A percentile compares a stretch with the other conserved stretches of the same genome.
phyloP scores from a whole-genome alignment of 2,329 filamentous ascomycete genomes.

The Stemphylium beticola region DNA sequence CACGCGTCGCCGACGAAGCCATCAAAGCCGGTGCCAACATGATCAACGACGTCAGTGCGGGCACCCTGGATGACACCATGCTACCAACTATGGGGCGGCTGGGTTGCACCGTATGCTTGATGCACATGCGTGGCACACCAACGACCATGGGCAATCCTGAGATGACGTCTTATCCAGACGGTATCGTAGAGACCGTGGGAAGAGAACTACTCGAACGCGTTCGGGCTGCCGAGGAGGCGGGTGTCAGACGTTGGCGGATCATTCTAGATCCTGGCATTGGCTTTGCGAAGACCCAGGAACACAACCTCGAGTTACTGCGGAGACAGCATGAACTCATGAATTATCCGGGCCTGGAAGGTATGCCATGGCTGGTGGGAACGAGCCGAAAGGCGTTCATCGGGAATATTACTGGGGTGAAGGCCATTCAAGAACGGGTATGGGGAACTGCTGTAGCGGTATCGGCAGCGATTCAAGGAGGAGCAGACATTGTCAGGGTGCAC shows the following conservation, averaged over 20 bases:
- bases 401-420: slow-evolving; percentile 74
- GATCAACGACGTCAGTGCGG: slow-evolving; percentile 92
- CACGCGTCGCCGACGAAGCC: slow-evolving; percentile 78
- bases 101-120: slow-evolving; percentile 79
- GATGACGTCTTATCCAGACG: slow-evolving; percentile 67
- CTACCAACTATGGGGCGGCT: slow-evolving; percentile 77
- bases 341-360: slow-evolving; percentile 62
- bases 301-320: slow-evolving; percentile 82
- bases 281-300: slow-evolving; percentile 82
- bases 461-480: slow-evolving; percentile 83
- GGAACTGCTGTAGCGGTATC: slow-evolving; percentile 90
- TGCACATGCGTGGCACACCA: slow-evolving; percentile 93
- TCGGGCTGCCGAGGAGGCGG: slow-evolving; percentile 76
- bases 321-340: slow-evolving; percentile 64
- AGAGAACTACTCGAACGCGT: slow-evolving; percentile 74
- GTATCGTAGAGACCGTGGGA: slow-evolving; percentile 69
- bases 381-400: slow-evolving; percentile 93
- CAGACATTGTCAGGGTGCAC: slow-evolving; percentile 91
- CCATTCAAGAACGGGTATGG: slow-evolving; percentile 74
- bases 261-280: slow-evolving; percentile 93
- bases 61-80: slow-evolving; percentile 80
- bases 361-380: slow-evolving; percentile 89
- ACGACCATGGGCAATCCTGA: slow-evolving; percentile 72
- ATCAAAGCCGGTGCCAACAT: slow-evolving; percentile 83
- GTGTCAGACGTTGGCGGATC: slow-evolving; percentile 90